phyloP scores from a whole-genome alignment of 2,329 filamentous ascomycete genomes.

The Phyllosticta paracitricarpa region DNA sequence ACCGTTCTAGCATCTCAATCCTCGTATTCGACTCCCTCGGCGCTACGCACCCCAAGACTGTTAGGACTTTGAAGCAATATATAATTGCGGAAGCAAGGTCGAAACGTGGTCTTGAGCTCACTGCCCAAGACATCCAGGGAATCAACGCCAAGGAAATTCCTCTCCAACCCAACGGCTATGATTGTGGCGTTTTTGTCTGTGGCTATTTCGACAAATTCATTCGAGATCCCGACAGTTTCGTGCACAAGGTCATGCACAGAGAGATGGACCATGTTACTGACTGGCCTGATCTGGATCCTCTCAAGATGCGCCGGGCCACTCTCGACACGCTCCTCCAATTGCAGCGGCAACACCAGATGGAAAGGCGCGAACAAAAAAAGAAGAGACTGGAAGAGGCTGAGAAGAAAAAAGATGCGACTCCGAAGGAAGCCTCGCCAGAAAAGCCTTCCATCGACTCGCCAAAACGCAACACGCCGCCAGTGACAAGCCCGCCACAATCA shows the following conservation, averaged over 20 bases:
- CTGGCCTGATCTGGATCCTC: conserved; percentile 45
- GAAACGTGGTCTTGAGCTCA: conserved; percentile 45
- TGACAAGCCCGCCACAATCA: neutral
- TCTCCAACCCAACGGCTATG: conserved; percentile 70
- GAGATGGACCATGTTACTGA: conserved; percentile 49
- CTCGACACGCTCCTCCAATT: conserved; percentile 56
- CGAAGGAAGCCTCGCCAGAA: neutral
- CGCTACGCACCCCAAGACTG: conserved; percentile 49
- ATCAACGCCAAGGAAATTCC: conserved; percentile 64
- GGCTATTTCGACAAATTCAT: conserved; percentile 80
- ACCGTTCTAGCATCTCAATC: conserved; percentile 47
- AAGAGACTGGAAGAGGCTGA: neutral
- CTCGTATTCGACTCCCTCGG: conserved; percentile 83
- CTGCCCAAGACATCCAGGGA: conserved; percentile 39
- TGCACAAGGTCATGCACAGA: conserved; percentile 54
- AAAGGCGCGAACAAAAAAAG: conserved; percentile 29
- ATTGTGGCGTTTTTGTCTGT: conserved; percentile 82
- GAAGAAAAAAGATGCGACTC: neutral
- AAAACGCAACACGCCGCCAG: neutral
- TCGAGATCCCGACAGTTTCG: conserved; percentile 60
- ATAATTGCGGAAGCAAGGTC: conserved; percentile 59
- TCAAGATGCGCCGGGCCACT: conserved; percentile 53
- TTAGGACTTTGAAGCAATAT: conserved; percentile 64
- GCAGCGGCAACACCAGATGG: conserved; percentile 45
- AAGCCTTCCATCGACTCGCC: neutral